Evolutionary conservation across 1,139 yeast genomes (phyloP).

Genomic region (Taphrina confusa): DNA sequence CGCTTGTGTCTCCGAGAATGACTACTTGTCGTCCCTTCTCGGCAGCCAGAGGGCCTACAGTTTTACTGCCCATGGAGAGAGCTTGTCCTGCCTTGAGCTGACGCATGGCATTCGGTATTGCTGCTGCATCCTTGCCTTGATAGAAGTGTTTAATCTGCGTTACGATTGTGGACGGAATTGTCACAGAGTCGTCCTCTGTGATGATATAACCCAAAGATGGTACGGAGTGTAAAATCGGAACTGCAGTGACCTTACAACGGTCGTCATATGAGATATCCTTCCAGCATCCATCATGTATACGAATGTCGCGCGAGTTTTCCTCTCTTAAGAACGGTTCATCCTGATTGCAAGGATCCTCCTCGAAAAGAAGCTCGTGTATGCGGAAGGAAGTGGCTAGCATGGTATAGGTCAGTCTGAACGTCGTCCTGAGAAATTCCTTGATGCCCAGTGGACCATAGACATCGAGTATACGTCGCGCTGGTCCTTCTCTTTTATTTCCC

Average conservation of each 20-base stretch:
- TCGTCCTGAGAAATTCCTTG: slow-evolving; percentile 23
- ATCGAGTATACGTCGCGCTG: slow-evolving; percentile 14
- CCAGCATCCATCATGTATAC: slow-evolving; percentile 5
- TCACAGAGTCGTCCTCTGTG: slow-evolving; percentile 5
- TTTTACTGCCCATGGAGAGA: neutral
- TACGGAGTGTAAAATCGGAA: slow-evolving; percentile 22
- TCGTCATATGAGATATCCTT: slow-evolving; percentile 4
- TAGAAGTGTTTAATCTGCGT: neutral
- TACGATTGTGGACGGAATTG: neutral
- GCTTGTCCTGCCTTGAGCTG: slow-evolving; percentile 16
- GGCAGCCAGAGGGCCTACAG: slow-evolving; percentile 1
- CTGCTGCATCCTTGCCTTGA: neutral
- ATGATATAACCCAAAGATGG: slow-evolving; percentile 29
- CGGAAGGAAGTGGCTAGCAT: slow-evolving; percentile 25
- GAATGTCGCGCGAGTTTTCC: slow-evolving; percentile 13
- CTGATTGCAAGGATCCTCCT: neutral
- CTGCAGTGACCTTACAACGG: slow-evolving; percentile 18
- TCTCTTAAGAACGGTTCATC: slow-evolving; percentile 14
- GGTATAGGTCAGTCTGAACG: slow-evolving; percentile 31
- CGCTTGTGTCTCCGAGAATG: slow-evolving; percentile 31
- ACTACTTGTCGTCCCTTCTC: slow-evolving; percentile 27
- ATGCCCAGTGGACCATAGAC: slow-evolving; percentile 29
- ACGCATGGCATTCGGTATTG: slow-evolving; percentile 2
- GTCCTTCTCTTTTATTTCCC: slow-evolving; percentile 15
- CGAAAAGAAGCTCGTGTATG: slow-evolving; percentile 18